Conservation (phyloP, 257 asterid genomes). For the Penstemon davidsonii region DNA sequence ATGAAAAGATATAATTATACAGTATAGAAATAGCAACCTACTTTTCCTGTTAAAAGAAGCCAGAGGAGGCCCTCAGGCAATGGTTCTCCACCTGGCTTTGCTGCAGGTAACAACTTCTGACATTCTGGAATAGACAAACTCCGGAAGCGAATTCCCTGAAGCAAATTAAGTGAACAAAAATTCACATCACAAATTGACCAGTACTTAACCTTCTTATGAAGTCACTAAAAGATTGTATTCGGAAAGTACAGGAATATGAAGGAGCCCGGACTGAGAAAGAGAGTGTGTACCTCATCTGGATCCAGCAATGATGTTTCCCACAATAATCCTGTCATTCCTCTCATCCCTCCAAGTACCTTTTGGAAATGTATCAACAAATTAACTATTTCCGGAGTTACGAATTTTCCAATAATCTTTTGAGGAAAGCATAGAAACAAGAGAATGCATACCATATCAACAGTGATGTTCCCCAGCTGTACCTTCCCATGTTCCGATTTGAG, state of each 20-base stretch:
- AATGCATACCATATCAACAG: constrained; percentile 76
- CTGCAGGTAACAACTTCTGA: constrained; percentile 85
- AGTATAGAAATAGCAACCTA: constrained; percentile 29
- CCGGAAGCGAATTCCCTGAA: constrained; percentile 94
- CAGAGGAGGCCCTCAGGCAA: constrained; percentile 98
- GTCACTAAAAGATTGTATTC: constrained; percentile 1
- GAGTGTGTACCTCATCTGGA: constrained; percentile 77
- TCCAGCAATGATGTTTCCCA: constrained; percentile 99
- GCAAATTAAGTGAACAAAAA: constrained; percentile 26
- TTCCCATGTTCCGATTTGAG: constrained; percentile 79
- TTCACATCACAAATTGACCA: constrained; percentile 4
- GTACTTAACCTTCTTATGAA: constrained; percentile 3
- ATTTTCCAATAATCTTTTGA: not conserved
- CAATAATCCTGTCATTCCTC: constrained; percentile 98
- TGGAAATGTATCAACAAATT: constrained; percentile 15
- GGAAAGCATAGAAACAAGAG: constrained; percentile 13
- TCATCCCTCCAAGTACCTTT: constrained; percentile 99
- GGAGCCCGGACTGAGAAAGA: constrained; percentile 5
- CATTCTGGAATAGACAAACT: constrained; percentile 97
- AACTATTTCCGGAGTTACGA: constrained; percentile 14
- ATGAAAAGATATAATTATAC: constrained; percentile 7
- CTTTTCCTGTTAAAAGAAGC: constrained; percentile 98
- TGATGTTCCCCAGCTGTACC: constrained; percentile 79
- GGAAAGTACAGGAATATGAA: constrained; percentile 18
- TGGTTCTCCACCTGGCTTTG: constrained; percentile 94